phyloP scores from a whole-genome alignment of 2,329 filamentous ascomycete genomes.

The Thielaviopsis ethacetica region DNA sequence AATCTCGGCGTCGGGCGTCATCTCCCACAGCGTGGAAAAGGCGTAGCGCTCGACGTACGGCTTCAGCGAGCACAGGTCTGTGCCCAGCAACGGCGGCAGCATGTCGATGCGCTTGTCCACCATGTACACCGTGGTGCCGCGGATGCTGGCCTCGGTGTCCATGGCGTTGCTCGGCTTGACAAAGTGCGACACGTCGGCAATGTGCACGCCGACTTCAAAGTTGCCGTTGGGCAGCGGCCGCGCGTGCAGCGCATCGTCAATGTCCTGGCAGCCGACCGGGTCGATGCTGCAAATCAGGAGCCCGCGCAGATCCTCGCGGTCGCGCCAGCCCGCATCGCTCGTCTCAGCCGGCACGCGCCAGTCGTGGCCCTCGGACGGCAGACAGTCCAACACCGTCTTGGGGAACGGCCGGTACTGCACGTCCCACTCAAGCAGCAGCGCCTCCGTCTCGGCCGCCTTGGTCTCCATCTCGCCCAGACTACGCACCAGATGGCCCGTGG shows the following conservation, averaged over 20 bases:
- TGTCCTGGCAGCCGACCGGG: slow-evolving; percentile 89
- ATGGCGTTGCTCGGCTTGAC: slow-evolving; percentile 95
- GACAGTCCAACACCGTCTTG: slow-evolving; percentile 83
- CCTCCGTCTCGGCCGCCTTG: slow-evolving; percentile 95
- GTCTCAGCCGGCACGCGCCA: slow-evolving; percentile 77
- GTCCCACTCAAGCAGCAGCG: slow-evolving; percentile 83
- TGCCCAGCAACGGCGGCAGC: slow-evolving; percentile 90
- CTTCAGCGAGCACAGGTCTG: slow-evolving; percentile 89
- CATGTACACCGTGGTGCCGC: slow-evolving; percentile 91
- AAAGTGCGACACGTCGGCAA: slow-evolving; percentile 98
- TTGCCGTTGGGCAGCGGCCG: slow-evolving; percentile 76
- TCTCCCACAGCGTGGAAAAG: slow-evolving; percentile 77
- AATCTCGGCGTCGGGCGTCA: slow-evolving; percentile 71
- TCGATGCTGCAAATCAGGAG: slow-evolving; percentile 95
- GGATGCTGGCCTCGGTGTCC: slow-evolving; percentile 86
- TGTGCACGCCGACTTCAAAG: slow-evolving; percentile 91
- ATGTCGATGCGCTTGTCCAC: slow-evolving; percentile 99
- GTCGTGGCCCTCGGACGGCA: slow-evolving; percentile 79
- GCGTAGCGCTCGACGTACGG: slow-evolving; percentile 92
- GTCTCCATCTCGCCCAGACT: slow-evolving; percentile 87
- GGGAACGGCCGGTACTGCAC: slow-evolving; percentile 96
- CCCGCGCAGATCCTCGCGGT: slow-evolving; percentile 66
- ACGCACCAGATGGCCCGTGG: slow-evolving; percentile 82
- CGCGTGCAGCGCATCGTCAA: slow-evolving; percentile 91
- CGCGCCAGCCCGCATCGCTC: slow-evolving; percentile 75